phyloP scores from a whole-genome alignment of 2,329 filamentous ascomycete species.

The Huntiella bhutanensis region DNA sequence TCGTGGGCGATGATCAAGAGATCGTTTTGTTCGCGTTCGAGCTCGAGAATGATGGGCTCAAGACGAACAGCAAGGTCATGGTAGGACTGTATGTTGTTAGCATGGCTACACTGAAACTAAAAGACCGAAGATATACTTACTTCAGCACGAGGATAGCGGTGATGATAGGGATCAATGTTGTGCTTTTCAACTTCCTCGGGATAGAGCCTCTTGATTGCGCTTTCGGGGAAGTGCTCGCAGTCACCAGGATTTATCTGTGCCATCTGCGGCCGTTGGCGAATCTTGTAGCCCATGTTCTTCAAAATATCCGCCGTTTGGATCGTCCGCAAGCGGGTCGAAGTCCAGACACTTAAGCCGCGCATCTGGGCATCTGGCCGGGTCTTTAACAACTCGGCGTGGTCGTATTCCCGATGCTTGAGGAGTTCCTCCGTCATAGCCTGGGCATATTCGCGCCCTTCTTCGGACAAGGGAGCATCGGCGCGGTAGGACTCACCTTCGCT shows the following conservation, averaged over 20 bases:
- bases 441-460: slow-evolving; percentile 63
- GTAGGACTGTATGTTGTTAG: slow-evolving; percentile 49
- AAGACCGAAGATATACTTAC: slow-evolving; percentile 25
- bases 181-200: slow-evolving; percentile 87
- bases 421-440: slow-evolving; percentile 72
- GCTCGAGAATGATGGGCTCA: slow-evolving; percentile 91
- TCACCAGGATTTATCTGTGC: slow-evolving; percentile 93
- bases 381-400: slow-evolving; percentile 49
- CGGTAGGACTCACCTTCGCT: slow-evolving; percentile 85
- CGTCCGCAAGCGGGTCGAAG: slow-evolving; percentile 74
- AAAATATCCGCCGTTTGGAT: slow-evolving; percentile 76
- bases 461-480: slow-evolving; percentile 66
- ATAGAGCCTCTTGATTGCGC: slow-evolving; percentile 60
- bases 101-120: not conserved
- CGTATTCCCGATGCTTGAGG: slow-evolving; percentile 64
- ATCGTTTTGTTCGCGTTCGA: slow-evolving; percentile 92
- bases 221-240: slow-evolving; percentile 82
- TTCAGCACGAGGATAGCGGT: slow-evolving; percentile 86
- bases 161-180: slow-evolving; percentile 86
- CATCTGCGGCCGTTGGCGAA: slow-evolving; percentile 86
- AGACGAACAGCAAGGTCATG: slow-evolving; percentile 95
- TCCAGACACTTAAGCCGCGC: slow-evolving; percentile 81
- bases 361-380: slow-evolving; percentile 48
- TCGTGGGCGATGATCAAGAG: slow-evolving; percentile 97
- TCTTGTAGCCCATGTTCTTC: slow-evolving; percentile 61